Base-by-base conservation (phyloP, 129 eudicot species). In the Calendula officinalis region DNA sequence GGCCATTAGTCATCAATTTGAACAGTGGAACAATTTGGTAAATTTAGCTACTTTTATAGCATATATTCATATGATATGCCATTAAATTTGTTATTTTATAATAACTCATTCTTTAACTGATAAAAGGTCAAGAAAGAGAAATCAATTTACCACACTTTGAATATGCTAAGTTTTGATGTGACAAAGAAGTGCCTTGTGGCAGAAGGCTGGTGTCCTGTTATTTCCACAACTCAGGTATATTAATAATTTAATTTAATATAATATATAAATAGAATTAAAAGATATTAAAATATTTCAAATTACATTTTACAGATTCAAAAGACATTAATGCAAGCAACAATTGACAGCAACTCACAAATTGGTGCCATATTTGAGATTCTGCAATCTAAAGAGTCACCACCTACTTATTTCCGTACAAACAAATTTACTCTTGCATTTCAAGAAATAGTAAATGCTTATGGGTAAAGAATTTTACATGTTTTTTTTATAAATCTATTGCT, bases 201-300 rank as follows among this genome's bases (percentile, higher is more conserved):
- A 47, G 92, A 90, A 84, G 97, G 97, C 37, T 90, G 97, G 95
- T 86, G 95, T 78, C 97, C 97, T 56, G 80, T 75, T 72, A 80
- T 77, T 73, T 82, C 95, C 12, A 84, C 87, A 62, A 75, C 55
- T 57, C 80, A 86, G 95, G 97, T 90, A 58, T 60, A 63, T 44
- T 42, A 15, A 35, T 60, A 40, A 62, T 38, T 70, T 13, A 47
- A 33, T 37, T 27, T 60, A 40, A 62, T 38, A 66, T 13, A 47
- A 33, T 37, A 60, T 10, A 34, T 46, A 64, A 55, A 12, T 6
- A 7, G 34, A 33, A 53, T 45, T 56, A 12, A 55, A 55, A 8
- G 15, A 64, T 46, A 42, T 27, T 56, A 45, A 14, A 38, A 49
- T 13, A 3, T 36, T 16, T 73, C 8, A 54, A 8, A 1, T 38